Percentiles rank a stretch among this genome's conserved stretches.
Evolutionary conservation across 805 yeast species (phyloP).

Genomic region (Sporopachydermia quercuum): DNA sequence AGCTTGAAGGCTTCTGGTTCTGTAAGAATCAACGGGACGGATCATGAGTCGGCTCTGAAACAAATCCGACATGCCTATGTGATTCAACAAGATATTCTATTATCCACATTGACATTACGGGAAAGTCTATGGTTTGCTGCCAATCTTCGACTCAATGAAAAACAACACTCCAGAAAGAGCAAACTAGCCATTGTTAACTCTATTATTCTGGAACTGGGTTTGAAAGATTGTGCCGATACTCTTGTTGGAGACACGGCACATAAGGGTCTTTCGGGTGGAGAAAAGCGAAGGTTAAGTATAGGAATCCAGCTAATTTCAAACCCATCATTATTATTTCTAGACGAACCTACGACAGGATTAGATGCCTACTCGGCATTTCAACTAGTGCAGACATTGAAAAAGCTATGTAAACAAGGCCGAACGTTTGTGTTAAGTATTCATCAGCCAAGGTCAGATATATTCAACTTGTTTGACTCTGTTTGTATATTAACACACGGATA

Average conservation of each 20-base stretch:
- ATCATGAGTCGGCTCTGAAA: conserved; percentile 11
- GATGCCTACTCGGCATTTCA: conserved; percentile 65
- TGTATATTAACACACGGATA: conserved; percentile 53
- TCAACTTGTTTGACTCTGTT: conserved; percentile 50
- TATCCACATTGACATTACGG: conserved; percentile 55
- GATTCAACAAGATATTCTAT: conserved; percentile 58
- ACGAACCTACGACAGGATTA: conserved; percentile 81
- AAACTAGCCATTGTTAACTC: conserved; percentile 35
- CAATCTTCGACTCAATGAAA: conserved; percentile 45
- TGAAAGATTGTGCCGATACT: conserved; percentile 48
- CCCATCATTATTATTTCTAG: conserved; percentile 64
- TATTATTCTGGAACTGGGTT: conserved; percentile 42
- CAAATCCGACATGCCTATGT: conserved; percentile 41
- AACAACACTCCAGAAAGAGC: neutral
- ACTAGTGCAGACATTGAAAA: conserved; percentile 44
- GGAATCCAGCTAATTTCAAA: conserved; percentile 66
- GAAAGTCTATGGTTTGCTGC: conserved; percentile 64
- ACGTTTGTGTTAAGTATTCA: conserved; percentile 68
- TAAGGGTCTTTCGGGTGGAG: conserved; percentile 73
- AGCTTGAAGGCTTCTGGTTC: conserved; percentile 14
- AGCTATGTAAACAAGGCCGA: conserved; percentile 43
- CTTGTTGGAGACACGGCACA: conserved; percentile 36
- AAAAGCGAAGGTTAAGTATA: conserved; percentile 59
- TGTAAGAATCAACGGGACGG: conserved; percentile 14
- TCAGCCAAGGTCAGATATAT: conserved; percentile 72